These are phyloP conservation scores for Hippophae tibetana DNA, from an alignment of 306 rosid genomes.

Conservation along the genomic window DNA sequence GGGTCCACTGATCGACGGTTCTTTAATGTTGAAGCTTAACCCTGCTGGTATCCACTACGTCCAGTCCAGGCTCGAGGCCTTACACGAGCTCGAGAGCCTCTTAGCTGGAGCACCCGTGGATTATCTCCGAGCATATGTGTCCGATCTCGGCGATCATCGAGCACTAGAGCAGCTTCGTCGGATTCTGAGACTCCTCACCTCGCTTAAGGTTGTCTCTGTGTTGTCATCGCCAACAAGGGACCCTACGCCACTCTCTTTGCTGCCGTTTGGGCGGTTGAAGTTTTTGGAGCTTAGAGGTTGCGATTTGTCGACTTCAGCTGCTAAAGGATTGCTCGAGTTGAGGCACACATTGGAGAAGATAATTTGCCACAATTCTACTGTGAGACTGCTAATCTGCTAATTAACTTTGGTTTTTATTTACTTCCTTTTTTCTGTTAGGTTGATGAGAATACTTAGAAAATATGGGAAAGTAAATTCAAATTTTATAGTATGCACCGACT, in stretches of 20 bases:
- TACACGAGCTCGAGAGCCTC: constrained; percentile 73
- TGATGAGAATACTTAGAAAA: background rate
- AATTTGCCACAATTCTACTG: constrained; percentile 90
- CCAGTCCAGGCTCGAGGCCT: constrained; percentile 78
- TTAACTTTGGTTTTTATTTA: background rate
- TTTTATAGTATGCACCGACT: background rate
- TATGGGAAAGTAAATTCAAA: no score
- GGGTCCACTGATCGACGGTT: constrained; percentile 70
- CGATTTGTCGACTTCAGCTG: constrained; percentile 89
- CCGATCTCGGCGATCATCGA: constrained; percentile 98
- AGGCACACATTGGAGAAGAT: constrained; percentile 86
- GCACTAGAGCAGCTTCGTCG: constrained; percentile 92
- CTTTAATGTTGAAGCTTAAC: constrained; percentile 69
- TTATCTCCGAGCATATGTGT: constrained; percentile 81
- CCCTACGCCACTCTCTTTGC: constrained; percentile 81
- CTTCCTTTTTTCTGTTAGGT: background rate
- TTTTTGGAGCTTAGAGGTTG: constrained; percentile 89
- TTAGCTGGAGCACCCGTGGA: constrained; percentile 85
- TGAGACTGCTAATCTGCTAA: constrained; percentile 24
- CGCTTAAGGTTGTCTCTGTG: constrained; percentile 80
- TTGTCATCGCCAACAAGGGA: constrained; percentile 56
- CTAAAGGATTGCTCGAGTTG: constrained; percentile 76
- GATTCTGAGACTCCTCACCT: constrained; percentile 73
- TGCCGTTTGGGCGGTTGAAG: constrained; percentile 66
- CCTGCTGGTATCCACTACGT: constrained; percentile 91